Conservation (phyloP, 1,139 yeast species). For the Arxiozyma bovina region DNA sequence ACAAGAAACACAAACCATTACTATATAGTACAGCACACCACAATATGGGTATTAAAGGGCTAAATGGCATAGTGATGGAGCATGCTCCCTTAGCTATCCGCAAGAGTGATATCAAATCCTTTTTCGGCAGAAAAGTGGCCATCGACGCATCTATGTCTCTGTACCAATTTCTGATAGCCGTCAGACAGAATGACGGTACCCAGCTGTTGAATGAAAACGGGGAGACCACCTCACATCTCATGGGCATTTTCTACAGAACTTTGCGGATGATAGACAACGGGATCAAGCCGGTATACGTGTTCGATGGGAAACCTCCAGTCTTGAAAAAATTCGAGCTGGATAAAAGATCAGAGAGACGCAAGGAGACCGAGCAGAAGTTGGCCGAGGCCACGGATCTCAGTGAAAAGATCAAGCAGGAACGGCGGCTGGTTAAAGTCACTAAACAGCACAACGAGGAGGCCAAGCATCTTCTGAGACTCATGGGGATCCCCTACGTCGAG, state of each 20-base stretch:
- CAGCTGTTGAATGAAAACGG: constrained; percentile 83
- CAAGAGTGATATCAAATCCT: constrained; percentile 70
- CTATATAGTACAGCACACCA: not conserved
- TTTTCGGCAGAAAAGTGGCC: constrained; percentile 92
- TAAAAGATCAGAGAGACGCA: constrained; percentile 71
- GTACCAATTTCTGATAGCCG: constrained; percentile 90
- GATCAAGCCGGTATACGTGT: constrained; percentile 90
- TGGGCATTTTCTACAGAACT: constrained; percentile 94
- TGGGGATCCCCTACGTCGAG: constrained; percentile 91
- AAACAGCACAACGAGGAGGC: constrained; percentile 92
- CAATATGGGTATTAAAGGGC: constrained; percentile 65
- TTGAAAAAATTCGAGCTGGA: constrained; percentile 89
- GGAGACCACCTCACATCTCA: constrained; percentile 88
- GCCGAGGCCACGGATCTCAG: constrained; percentile 45
- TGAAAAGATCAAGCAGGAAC: constrained; percentile 73
- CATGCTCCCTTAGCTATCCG: constrained; percentile 79
- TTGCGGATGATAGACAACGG: constrained; percentile 83
- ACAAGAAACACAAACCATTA: too few relatives aligned
- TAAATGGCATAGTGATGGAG: constrained; percentile 58
- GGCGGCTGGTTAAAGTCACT: constrained; percentile 82
- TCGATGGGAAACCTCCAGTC: constrained; percentile 86
- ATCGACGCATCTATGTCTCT: constrained; percentile 81
- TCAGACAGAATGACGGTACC: constrained; percentile 93
- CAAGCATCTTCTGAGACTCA: constrained; percentile 60
- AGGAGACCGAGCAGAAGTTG: constrained; percentile 62